Conservation (phyloP, 768 basidiomycete genomes). For the Rhodotorula diobovata region DNA sequence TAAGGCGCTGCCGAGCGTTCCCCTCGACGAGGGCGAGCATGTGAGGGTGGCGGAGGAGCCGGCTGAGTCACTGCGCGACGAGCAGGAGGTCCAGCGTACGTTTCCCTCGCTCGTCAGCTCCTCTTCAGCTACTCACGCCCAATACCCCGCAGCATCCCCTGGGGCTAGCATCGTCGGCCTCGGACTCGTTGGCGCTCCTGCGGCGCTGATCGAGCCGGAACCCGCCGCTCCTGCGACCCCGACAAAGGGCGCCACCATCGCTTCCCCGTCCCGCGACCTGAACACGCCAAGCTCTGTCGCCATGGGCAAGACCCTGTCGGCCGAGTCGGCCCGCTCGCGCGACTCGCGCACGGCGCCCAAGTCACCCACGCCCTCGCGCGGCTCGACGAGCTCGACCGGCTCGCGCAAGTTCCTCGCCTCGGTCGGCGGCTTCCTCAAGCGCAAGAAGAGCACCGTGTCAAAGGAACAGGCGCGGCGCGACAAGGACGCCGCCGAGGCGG, state of each 20-base stretch:
- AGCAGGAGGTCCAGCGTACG: background rate
- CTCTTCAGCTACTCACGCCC: no score
- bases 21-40: no score
- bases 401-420: constrained; percentile 7
- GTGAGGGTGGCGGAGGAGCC: background rate
- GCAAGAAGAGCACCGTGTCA: constrained; percentile 1
- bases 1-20: background rate
- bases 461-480: background rate
- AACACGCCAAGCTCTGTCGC: background rate
- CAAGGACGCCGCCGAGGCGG: background rate
- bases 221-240: no score
- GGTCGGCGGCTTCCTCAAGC: constrained; percentile 15
- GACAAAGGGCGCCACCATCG: no score
- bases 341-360: background rate
- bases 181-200: no score
- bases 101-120: no score
- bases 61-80: background rate
- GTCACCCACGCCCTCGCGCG: background rate
- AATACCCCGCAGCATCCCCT: no score
- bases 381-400: background rate
- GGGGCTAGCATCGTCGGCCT: background rate
- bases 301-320: background rate
- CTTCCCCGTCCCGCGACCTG: no score
- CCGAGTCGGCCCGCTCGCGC: background rate
- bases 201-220: no score